These are phyloP conservation scores for Melaleuca alternifolia DNA, from an alignment of 345 rosid species.

Conservation along the genomic window DNA sequence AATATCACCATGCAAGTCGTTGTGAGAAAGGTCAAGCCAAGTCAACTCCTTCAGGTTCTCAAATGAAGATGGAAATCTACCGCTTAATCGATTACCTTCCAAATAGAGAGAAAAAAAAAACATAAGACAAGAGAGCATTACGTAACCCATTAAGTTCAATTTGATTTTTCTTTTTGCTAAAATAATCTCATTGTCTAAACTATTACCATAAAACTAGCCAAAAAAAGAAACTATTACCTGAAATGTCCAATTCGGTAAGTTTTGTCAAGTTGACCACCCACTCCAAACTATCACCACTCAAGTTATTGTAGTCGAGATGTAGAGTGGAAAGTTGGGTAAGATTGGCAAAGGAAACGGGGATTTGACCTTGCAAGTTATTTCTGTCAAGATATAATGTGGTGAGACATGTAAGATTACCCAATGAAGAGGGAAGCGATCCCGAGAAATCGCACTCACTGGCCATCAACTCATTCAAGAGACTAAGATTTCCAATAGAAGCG, in stretches of 20 bases:
- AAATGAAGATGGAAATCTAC: neutral
- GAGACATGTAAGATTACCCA: neutral
- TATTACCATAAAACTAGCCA: neutral
- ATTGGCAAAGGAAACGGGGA: neutral
- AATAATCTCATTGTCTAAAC: neutral
- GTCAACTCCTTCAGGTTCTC: neutral
- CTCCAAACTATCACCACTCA: neutral
- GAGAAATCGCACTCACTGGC: fast-evolving
- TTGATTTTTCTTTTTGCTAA: neutral
- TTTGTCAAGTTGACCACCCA: too few relatives aligned
- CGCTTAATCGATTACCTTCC: neutral
- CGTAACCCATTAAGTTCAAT: neutral
- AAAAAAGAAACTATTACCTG: neutral
- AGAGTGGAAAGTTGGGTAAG: neutral
- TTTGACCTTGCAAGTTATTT: conserved; percentile 3
- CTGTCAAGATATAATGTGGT: fast-evolving
- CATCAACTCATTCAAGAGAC: neutral
- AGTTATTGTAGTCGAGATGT: fast-evolving
- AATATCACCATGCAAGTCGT: neutral
- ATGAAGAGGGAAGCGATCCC: neutral
- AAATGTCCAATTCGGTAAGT: fast-evolving
- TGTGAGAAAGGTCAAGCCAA: fast-evolving
- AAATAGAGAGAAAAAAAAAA: neutral
- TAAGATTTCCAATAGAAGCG: neutral
- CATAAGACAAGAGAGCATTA: neutral